Percentiles rank a stretch among this genome's conserved stretches.
Evolutionary conservation across 345 rosid genomes (phyloP).

Genomic region (Chamaenerion angustifolium): DNA sequence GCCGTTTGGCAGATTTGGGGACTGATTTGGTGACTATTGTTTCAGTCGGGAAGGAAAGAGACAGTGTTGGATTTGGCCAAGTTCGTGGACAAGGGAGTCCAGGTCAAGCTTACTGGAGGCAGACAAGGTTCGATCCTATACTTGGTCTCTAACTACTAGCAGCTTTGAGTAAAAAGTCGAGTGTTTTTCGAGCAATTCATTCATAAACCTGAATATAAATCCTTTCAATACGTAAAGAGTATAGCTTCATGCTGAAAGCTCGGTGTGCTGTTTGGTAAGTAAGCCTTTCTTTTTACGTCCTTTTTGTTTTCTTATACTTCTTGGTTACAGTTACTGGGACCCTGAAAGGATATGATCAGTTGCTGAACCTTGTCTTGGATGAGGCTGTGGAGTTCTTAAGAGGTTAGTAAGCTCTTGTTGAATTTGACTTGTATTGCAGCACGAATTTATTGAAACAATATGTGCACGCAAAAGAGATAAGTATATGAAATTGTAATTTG

Average conservation of each 20-base stretch:
- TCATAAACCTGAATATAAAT: too few relatives aligned
- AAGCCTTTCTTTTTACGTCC: not conserved
- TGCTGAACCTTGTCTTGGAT: conserved; percentile 89
- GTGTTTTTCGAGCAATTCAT: too few relatives aligned
- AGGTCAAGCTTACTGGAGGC: conserved; percentile 95
- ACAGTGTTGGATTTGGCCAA: conserved; percentile 92
- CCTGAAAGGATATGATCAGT: conserved; percentile 84
- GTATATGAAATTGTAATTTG: too few relatives aligned
- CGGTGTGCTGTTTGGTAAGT: too few relatives aligned
- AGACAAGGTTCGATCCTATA: conserved; percentile 53
- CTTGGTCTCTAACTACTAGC: too few relatives aligned
- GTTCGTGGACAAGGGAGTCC: conserved; percentile 97
- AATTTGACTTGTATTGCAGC: too few relatives aligned
- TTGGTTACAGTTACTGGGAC: conserved; percentile 69
- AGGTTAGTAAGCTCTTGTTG: conserved; percentile 24
- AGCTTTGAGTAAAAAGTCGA: too few relatives aligned
- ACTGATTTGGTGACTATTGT: not conserved
- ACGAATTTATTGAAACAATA: too few relatives aligned
- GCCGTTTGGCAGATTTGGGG: too few relatives aligned
- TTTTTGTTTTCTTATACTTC: not conserved
- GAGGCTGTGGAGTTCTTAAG: conserved; percentile 74
- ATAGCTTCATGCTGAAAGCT: too few relatives aligned
- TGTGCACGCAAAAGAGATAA: too few relatives aligned
- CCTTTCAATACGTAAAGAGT: too few relatives aligned
- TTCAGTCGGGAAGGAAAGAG: conserved; percentile 87